Evolutionary conservation across 805 yeast genomes (phyloP), one percentile per base, ranked within the genome.

Genomic region (Groenewaldozyma tartarivorans): DNA sequence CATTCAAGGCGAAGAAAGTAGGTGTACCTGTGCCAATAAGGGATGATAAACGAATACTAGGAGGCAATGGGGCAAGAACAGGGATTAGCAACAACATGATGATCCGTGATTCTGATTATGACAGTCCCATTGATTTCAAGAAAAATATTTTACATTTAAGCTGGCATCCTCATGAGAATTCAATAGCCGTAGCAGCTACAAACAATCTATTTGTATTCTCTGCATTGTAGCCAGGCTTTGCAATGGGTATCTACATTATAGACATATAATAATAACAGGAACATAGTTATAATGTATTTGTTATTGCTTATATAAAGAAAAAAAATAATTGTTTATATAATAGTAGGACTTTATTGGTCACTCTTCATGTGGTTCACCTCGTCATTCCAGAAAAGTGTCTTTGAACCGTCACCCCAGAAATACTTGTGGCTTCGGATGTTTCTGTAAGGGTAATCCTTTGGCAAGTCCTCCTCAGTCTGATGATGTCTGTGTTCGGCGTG

Each of bases 361-460:
- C 38, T 43, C 35, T 37, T 48, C 72, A 84, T 84, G 75, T 95
- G 85, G 83, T 90, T 90, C 61, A 83, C 75, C 57, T 77, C 82
- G 40, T 84, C 73, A 73, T 86, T 86, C 98, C 98, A 92, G 82
- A 92, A 92, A 61, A 81, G 69, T 48, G 97, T 86, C 76, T 84
- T 79, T 74, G 88, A 95, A 63, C 98, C 97, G 62, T 92, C 90
- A 61, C 98, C 98, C 97, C 97, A 92, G 81, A 87, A 90, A 76
- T 76, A 90, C 46, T 82, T 79, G 64, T 77, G 80, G 61, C 64
- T 62, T 77, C 97, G 85, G 55, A 87, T 64, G 75, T 92, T 92
- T 74, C 81, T 88, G 77, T 77, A 92, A 56, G 79, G 88, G 71
- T 84, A 84, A 67, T 82, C 92, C 47, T 64, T 68, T 58, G 96